Evolutionary conservation across 1,284 basidiomycete species (phyloP).

Genomic region (Cutaneotrichosporon cavernicola): DNA sequence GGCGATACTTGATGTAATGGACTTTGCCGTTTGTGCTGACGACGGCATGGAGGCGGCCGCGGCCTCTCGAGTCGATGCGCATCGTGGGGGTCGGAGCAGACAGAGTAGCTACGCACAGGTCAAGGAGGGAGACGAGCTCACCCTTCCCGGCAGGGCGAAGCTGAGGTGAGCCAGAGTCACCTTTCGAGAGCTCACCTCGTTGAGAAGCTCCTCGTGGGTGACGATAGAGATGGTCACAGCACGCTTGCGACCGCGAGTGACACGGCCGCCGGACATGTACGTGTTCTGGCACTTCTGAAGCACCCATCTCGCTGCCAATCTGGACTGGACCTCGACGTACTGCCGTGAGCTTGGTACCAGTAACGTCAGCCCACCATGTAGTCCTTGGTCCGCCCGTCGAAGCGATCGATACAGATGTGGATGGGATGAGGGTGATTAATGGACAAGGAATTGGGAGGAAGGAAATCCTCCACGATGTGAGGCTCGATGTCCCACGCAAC

Average conservation of each 20-base stretch:
- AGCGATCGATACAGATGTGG: constrained; percentile 50
- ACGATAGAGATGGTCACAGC: constrained; percentile 50
- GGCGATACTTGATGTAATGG: constrained; percentile 48
- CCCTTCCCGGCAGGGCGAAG: constrained; percentile 40
- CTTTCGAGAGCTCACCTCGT: constrained; percentile 34
- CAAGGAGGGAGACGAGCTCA: constrained; percentile 43
- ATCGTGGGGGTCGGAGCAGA: constrained; percentile 21
- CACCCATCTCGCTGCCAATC: constrained; percentile 39
- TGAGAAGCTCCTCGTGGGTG: constrained; percentile 39
- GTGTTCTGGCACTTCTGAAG: constrained; percentile 48
- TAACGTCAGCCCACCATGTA: constrained; percentile 40
- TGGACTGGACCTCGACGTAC: constrained; percentile 49
- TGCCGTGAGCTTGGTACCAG: constrained; percentile 21
- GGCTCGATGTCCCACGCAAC: constrained; percentile 53
- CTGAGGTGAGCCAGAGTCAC: constrained; percentile 24
- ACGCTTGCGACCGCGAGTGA: constrained; percentile 38
- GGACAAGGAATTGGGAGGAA: constrained; percentile 42
- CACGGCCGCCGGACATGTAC: constrained; percentile 44
- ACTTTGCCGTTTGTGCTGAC: constrained; percentile 34
- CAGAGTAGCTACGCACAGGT: constrained; percentile 48
- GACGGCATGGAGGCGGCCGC: constrained; percentile 17
- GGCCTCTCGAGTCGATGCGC: constrained; percentile 16
- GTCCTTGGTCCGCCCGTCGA: constrained; percentile 51
- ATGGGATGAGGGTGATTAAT: constrained; percentile 39
- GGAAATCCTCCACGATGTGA: constrained; percentile 41